Percentiles rank a stretch among this genome's conserved stretches.
These are phyloP conservation scores for Aureobasidium sp. DNA, from an alignment of 2,329 filamentous ascomycete species.

Conservation along the genomic window DNA sequence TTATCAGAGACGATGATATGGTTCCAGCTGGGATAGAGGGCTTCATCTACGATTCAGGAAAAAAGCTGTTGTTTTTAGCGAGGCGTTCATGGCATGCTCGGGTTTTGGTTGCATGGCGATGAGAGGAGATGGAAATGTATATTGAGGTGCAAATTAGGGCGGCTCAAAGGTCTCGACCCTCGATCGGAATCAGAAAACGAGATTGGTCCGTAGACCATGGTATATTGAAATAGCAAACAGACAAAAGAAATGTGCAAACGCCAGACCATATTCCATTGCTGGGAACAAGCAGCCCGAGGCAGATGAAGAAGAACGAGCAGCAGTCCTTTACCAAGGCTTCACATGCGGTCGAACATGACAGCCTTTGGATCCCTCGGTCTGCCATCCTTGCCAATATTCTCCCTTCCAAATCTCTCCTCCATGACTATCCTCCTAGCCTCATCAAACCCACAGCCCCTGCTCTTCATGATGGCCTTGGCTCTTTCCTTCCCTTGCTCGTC, in stretches of 20 bases:
- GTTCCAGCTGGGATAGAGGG: not conserved
- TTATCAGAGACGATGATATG: constrained; percentile 13
- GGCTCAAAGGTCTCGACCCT: not conserved
- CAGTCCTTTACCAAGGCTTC: not conserved
- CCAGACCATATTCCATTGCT: not conserved
- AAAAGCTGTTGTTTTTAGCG: constrained; percentile 11
- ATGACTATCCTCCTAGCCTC: constrained; percentile 81
- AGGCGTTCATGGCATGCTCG: constrained; percentile 12
- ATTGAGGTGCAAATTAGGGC: not conserved
- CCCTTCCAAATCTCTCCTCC: constrained; percentile 75
- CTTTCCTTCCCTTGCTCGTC: constrained; percentile 74
- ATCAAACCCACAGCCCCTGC: constrained; percentile 72
- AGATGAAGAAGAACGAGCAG: not conserved
- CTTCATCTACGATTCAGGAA: not conserved
- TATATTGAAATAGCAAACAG: not conserved
- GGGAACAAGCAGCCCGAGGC: not conserved
- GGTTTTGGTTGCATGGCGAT: not conserved
- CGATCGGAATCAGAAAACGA: not conserved
- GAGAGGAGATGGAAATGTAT: not conserved
- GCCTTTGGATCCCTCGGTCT: constrained; percentile 88
- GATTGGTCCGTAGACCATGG: not conserved
- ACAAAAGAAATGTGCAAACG: not conserved
- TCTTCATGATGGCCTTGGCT: constrained; percentile 86
- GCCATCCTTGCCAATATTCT: constrained; percentile 83
- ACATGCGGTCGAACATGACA: constrained; percentile 59